Conservation (phyloP, 2,329 filamentous ascomycete species). For the Xylariaceae sp. region DNA sequence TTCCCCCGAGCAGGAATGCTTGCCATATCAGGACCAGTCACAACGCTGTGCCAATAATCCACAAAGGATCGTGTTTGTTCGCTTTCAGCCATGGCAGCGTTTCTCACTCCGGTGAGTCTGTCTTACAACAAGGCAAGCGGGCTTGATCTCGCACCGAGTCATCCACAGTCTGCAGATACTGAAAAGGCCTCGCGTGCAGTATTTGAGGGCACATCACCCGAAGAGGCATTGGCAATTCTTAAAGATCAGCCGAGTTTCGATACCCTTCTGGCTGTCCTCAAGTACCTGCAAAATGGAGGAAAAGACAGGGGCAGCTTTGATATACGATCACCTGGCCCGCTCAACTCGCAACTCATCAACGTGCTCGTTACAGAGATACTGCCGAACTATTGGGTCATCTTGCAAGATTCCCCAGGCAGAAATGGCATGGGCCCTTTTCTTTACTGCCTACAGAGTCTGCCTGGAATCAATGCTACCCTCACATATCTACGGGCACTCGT, state of each 20-base stretch:
- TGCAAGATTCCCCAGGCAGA: constrained; percentile 44
- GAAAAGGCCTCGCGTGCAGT: constrained; percentile 9
- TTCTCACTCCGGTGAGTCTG: constrained; percentile 51
- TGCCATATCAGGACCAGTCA: neutral
- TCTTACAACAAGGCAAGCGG: constrained; percentile 41
- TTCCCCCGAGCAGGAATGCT: neutral
- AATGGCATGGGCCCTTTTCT: constrained; percentile 49
- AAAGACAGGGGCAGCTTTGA: constrained; percentile 40
- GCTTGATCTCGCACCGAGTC: constrained; percentile 36
- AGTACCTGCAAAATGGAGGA: constrained; percentile 41
- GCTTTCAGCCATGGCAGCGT: constrained; percentile 45
- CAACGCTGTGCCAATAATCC: neutral
- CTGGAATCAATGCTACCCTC: constrained; percentile 72
- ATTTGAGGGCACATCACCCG: constrained; percentile 32
- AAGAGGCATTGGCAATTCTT: constrained; percentile 55
- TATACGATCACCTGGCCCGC: constrained; percentile 58
- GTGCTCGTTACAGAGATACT: constrained; percentile 67
- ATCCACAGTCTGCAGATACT: constrained; percentile 30
- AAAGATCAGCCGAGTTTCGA: constrained; percentile 59
- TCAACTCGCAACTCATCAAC: constrained; percentile 69
- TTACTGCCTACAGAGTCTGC: constrained; percentile 63
- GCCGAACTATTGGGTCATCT: constrained; percentile 73
- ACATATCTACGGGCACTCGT: constrained; percentile 62
- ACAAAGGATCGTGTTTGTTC: neutral
- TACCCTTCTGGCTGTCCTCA: constrained; percentile 47